phyloP scores from a whole-genome alignment of 2,329 filamentous ascomycete genomes.

The Clonostachys rhizophaga region DNA sequence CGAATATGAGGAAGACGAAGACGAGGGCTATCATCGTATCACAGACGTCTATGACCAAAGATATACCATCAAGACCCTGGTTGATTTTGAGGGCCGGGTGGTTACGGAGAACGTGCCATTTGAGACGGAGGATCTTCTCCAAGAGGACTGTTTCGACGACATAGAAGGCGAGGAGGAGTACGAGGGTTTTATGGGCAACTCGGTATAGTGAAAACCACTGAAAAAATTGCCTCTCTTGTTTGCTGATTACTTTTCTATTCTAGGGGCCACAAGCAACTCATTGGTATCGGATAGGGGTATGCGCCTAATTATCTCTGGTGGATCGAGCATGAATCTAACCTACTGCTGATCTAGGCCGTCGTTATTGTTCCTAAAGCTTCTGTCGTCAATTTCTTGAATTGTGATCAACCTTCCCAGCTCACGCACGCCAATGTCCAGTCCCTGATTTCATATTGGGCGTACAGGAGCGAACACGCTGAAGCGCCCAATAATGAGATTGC shows the following conservation, averaged over 20 bases:
- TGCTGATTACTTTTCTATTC: constrained; percentile 10
- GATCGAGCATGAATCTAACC: not conserved
- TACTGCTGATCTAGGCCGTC: not conserved
- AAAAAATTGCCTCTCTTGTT: constrained; percentile 12
- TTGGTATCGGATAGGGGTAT: not conserved
- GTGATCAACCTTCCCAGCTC: not conserved
- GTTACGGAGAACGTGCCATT: constrained; percentile 9
- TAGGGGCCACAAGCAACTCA: not conserved
- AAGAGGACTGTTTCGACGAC: constrained; percentile 10
- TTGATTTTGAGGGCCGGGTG: constrained; percentile 11
- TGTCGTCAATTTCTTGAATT: not conserved
- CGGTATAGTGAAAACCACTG: constrained; percentile 6
- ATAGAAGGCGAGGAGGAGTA: constrained; percentile 12
- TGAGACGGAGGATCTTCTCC: constrained; percentile 11
- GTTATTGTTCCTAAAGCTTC: not conserved
- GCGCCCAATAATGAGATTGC: too few species aligned
- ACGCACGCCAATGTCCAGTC: not conserved
- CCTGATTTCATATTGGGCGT: not conserved
- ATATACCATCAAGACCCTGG: constrained; percentile 13
- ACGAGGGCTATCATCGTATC: constrained; percentile 6
- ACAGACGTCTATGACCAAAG: constrained; percentile 4
- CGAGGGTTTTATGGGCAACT: constrained; percentile 18
- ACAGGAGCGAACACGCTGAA: too few species aligned
- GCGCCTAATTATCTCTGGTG: not conserved
- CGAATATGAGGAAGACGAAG: constrained; percentile 4